phyloP scores from a whole-genome alignment of 495 filamentous ascomycete genomes.

The Tuber brumale region DNA sequence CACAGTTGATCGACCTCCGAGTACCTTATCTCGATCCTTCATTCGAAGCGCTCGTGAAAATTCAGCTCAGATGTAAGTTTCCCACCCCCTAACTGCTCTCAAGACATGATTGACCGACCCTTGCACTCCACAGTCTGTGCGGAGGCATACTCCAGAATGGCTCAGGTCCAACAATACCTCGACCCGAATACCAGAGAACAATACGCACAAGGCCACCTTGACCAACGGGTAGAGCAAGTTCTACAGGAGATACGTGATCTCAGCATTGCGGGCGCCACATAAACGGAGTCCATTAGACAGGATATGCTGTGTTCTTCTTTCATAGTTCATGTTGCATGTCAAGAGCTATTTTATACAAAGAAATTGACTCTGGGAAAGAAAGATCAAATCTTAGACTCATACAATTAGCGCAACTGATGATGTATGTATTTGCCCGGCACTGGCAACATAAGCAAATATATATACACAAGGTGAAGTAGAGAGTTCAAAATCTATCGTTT shows the following conservation, averaged over 20 bases:
- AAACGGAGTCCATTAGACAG: background rate
- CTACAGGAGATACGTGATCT: conserved; percentile 93
- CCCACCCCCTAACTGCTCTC: background rate
- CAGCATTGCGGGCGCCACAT: conserved; percentile 67
- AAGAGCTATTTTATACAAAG: background rate
- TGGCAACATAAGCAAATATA: background rate
- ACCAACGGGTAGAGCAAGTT: conserved; percentile 89
- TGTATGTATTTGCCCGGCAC: background rate
- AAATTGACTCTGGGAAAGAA: background rate
- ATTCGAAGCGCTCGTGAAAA: conserved; percentile 97
- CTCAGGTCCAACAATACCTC: conserved; percentile 97
- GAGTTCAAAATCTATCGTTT: conserved; percentile 5
- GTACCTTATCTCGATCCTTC: conserved; percentile 94
- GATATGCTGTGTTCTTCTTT: background rate
- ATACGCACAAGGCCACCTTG: conserved; percentile 88
- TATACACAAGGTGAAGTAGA: background rate
- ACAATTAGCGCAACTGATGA: background rate
- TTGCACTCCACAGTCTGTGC: conserved; percentile 58
- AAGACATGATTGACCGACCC: conserved; percentile 1
- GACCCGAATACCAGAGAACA: conserved; percentile 94
- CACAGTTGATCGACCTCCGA: conserved; percentile 94
- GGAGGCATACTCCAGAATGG: conserved; percentile 94
- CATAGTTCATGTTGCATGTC: background rate
- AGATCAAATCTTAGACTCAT: background rate
- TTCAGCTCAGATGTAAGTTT: conserved; percentile 67